These are phyloP conservation scores for Penicillium angulare DNA, from an alignment of 495 filamentous ascomycete species.

Conservation along the genomic window DNA sequence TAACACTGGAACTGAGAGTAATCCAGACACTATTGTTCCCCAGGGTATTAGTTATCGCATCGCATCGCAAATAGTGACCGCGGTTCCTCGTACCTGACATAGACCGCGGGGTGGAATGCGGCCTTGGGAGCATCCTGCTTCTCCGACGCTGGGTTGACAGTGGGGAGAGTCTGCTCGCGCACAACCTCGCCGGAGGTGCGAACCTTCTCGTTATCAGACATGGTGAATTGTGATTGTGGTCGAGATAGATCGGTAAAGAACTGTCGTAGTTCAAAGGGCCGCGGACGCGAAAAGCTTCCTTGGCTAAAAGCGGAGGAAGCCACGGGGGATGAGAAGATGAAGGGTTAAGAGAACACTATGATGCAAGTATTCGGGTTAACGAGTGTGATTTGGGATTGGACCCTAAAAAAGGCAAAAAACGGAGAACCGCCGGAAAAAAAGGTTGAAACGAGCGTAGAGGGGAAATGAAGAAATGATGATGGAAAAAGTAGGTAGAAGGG, in stretches of 20 bases:
- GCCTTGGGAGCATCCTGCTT: constrained; percentile 63
- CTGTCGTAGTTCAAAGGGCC: constrained; percentile 51
- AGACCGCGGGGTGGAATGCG: constrained; percentile 78
- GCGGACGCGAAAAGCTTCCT: constrained; percentile 48
- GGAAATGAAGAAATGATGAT: constrained; percentile 31
- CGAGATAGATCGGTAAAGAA: constrained; percentile 49
- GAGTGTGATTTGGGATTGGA: constrained; percentile 22
- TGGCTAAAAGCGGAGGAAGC: constrained; percentile 47
- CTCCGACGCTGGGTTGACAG: constrained; percentile 69
- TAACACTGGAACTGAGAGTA: constrained; percentile 83
- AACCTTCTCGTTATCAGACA: constrained; percentile 74
- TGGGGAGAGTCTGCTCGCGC: constrained; percentile 69
- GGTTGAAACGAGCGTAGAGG: constrained; percentile 32
- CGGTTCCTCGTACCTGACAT: constrained; percentile 73
- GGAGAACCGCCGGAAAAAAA: constrained; percentile 14
- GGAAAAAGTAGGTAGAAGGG: constrained; percentile 14
- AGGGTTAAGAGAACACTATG: constrained; percentile 21
- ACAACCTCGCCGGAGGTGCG: constrained; percentile 73
- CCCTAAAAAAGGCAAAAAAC: constrained; percentile 15
- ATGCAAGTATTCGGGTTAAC: constrained; percentile 14
- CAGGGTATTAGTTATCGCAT: background rate
- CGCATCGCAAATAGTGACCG: background rate
- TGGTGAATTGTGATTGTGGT: constrained; percentile 48
- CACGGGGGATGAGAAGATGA: constrained; percentile 33
- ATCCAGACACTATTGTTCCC: constrained; percentile 76